Percentiles rank a stretch among this genome's conserved stretches.
phyloP scores from a whole-genome alignment of 2,329 filamentous ascomycete species.

The Beauveria sp. region DNA sequence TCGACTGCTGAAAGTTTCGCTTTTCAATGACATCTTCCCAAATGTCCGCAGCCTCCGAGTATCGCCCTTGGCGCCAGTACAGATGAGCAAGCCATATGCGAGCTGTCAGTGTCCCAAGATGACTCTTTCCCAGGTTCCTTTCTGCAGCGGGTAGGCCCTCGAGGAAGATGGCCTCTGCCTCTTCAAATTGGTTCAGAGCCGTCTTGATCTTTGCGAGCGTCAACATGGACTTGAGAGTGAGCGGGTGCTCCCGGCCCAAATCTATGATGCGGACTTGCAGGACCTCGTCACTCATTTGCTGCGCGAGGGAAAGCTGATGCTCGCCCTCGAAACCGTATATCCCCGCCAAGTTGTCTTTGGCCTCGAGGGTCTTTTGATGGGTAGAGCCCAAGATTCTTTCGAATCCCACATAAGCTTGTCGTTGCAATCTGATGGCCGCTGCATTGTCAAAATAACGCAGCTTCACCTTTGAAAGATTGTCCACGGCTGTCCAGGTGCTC shows the following conservation, averaged over 20 bases:
- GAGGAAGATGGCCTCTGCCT: neutral
- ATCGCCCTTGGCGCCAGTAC: neutral
- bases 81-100: neutral
- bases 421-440: neutral
- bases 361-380: conserved; percentile 1
- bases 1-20: neutral
- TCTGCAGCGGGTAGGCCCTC: neutral
- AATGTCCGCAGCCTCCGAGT: neutral
- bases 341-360: neutral
- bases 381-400: neutral
- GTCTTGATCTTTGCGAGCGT: conserved; percentile 4
- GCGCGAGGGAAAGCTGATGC: neutral
- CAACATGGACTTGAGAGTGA: conserved; percentile 1
- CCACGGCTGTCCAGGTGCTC: neutral
- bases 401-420: neutral
- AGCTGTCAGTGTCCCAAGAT: conserved; percentile 1
- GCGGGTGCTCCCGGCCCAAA: neutral
- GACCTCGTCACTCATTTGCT: neutral
- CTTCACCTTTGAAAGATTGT: neutral
- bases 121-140: neutral
- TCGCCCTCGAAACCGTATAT: neutral
- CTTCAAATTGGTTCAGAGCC: neutral
- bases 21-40: conserved; percentile 6
- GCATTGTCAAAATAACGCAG: neutral
- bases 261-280: neutral